These are phyloP conservation scores for Crepidotus variabilis DNA, from an alignment of 768 basidiomycete species.

Conservation along the genomic window DNA sequence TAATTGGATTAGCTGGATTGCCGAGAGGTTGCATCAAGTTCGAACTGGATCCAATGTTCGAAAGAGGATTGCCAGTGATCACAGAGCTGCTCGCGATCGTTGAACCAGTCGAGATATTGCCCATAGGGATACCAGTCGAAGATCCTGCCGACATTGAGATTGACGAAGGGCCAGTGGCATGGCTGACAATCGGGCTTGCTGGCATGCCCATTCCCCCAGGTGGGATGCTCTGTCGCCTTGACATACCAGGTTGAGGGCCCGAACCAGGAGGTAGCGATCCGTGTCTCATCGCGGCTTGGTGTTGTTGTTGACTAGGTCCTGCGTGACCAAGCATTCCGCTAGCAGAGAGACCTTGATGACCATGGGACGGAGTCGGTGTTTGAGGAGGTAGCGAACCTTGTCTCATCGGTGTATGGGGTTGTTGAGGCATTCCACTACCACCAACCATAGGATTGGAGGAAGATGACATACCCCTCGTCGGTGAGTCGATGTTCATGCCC, in stretches of 20 bases:
- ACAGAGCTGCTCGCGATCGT: neutral
- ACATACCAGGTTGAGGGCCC: neutral
- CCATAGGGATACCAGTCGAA: neutral
- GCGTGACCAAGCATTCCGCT: constrained; percentile 5
- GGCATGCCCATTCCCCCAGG: constrained; percentile 1
- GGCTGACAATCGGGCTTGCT: neutral
- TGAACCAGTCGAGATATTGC: neutral
- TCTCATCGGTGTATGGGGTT: constrained; percentile 21
- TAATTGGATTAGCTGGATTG: constrained; percentile 2
- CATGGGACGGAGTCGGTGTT: constrained; percentile 1
- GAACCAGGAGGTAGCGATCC: neutral
- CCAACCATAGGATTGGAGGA: constrained; percentile 9
- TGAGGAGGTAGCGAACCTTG: constrained; percentile 22
- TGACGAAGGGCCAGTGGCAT: neutral
- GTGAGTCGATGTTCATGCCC: constrained; percentile 20
- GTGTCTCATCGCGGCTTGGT: neutral
- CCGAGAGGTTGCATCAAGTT: constrained; percentile 5
- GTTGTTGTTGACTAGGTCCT: neutral
- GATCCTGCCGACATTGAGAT: neutral
- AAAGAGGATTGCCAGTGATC: neutral
- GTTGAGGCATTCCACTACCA: neutral
- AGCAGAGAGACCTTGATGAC: constrained; percentile 1
- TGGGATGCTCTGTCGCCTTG: neutral
- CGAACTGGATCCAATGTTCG: neutral
- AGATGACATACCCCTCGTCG: constrained; percentile 8